Percentiles rank a stretch among this genome's conserved stretches.
Conservation (phyloP, 2,329 filamentous ascomycete species). For the Aaosphaeria pasadenensis region DNA sequence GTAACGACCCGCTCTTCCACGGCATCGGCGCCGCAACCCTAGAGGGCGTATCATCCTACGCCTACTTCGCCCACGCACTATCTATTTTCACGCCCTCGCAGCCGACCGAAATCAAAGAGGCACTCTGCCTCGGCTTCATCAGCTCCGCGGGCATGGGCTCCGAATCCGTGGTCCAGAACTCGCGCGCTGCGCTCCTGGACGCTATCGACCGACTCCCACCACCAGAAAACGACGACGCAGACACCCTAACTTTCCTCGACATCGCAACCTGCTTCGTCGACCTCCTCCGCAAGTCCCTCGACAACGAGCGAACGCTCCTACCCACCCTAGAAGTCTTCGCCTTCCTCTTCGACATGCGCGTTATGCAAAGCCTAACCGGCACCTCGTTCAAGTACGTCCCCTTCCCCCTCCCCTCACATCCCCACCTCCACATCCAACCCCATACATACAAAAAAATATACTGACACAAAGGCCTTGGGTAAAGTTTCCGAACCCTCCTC, state of each 20-base stretch:
- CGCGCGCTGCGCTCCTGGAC: conserved; percentile 61
- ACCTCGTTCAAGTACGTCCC: conserved; percentile 56
- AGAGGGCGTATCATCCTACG: conserved; percentile 54
- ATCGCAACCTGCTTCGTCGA: conserved; percentile 22
- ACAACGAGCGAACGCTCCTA: conserved; percentile 68
- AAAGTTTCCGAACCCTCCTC: conserved; percentile 61
- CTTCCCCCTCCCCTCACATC: too few species aligned
- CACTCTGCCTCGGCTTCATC: conserved; percentile 64
- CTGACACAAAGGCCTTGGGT: conserved; percentile 3
- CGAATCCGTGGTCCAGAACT: conserved; percentile 69
- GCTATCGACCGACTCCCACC: conserved; percentile 29
- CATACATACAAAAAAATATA: neutral
- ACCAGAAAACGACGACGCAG: neutral
- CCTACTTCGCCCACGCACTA: conserved; percentile 59
- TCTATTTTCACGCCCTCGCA: conserved; percentile 11
- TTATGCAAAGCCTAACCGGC: conserved; percentile 38
- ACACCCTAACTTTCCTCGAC: conserved; percentile 20
- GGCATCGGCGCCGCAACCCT: conserved; percentile 3
- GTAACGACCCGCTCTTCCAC: neutral
- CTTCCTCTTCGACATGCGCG: conserved; percentile 58
- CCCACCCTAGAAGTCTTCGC: conserved; percentile 74
- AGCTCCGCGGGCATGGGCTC: conserved; percentile 76
- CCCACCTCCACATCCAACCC: too few species aligned
- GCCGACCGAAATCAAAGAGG: conserved; percentile 15
- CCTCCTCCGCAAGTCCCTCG: conserved; percentile 27